A percentile compares a stretch with the other conserved stretches of the same genome.
These are phyloP conservation scores for Fusarium albidum DNA, from an alignment of 2,329 filamentous ascomycete species.

Conservation along the genomic window DNA sequence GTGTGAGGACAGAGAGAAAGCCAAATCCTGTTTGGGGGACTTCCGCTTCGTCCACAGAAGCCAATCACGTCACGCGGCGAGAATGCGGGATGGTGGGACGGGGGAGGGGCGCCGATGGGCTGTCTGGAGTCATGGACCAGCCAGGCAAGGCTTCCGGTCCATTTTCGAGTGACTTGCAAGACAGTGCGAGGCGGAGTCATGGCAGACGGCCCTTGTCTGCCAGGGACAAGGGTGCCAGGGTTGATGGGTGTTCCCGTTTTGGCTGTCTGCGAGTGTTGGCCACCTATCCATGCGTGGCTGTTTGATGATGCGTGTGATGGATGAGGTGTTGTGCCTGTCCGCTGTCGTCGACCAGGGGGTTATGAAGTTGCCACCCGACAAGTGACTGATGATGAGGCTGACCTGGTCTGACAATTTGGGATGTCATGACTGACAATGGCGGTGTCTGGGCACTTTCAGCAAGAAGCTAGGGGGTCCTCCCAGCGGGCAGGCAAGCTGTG, in stretches of 20 bases:
- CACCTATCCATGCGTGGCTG: constrained; percentile 12
- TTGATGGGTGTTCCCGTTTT: constrained; percentile 9
- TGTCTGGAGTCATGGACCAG: constrained; percentile 33
- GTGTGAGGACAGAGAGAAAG: constrained; percentile 24
- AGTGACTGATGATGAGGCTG: constrained; percentile 28
- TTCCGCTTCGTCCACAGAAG: constrained; percentile 5
- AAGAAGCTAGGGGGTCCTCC: constrained; percentile 21
- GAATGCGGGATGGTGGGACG: constrained; percentile 39
- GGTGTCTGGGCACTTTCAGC: constrained; percentile 27
- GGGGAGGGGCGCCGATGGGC: constrained; percentile 32
- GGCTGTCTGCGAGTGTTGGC: constrained; percentile 6
- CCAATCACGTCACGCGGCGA: constrained; percentile 34
- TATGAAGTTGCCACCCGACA: constrained; percentile 13
- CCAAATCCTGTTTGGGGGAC: constrained; percentile 36
- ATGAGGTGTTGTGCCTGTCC: constrained; percentile 10
- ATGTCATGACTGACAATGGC: constrained; percentile 32
- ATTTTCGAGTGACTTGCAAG: constrained; percentile 44
- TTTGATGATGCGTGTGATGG: constrained; percentile 15
- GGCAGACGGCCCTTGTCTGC: constrained; percentile 27
- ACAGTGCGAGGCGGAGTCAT: constrained; percentile 39
- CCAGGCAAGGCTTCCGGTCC: constrained; percentile 43
- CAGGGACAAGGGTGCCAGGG: constrained; percentile 1
- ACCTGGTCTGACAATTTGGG: constrained; percentile 22
- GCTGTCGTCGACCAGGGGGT: constrained; percentile 9
- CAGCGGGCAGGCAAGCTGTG: constrained; percentile 16